Percentiles rank a stretch among this genome's conserved stretches.
phyloP scores from a whole-genome alignment of 2,329 filamentous ascomycete species.

The Podosphaera xanthii region DNA sequence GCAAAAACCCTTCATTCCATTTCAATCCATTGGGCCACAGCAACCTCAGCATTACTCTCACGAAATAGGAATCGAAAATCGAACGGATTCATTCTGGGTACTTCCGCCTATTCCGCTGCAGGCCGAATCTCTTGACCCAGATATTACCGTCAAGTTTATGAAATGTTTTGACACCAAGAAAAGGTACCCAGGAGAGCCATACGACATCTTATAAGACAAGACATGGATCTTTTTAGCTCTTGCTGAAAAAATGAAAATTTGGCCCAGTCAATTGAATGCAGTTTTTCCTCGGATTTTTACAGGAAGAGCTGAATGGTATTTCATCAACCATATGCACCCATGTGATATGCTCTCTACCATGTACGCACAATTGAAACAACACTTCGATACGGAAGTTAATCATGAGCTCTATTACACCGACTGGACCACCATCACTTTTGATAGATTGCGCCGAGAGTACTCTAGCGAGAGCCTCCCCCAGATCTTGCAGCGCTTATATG shows the following conservation, averaged over 20 bases:
- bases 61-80: neutral
- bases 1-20: neutral
- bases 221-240: neutral
- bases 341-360: neutral
- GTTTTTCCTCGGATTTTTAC: neutral
- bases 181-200: neutral
- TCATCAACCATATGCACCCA: neutral
- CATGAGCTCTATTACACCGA: neutral
- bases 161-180: constrained; percentile 1
- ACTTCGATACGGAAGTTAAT: neutral
- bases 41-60: neutral
- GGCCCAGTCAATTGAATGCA: neutral
- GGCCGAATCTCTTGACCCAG: neutral
- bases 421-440: neutral
- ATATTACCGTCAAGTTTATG: neutral
- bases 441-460: neutral
- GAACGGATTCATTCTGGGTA: neutral
- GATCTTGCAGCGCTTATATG: neutral
- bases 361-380: neutral
- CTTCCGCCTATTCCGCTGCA: neutral
- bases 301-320: neutral
- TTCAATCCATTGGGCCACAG: neutral
- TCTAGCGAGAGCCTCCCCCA: neutral
- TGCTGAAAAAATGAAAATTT: constrained; percentile 1
- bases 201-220: neutral